Conservation (phyloP, 2,329 filamentous ascomycete species). For the Seiridium cupressi region DNA sequence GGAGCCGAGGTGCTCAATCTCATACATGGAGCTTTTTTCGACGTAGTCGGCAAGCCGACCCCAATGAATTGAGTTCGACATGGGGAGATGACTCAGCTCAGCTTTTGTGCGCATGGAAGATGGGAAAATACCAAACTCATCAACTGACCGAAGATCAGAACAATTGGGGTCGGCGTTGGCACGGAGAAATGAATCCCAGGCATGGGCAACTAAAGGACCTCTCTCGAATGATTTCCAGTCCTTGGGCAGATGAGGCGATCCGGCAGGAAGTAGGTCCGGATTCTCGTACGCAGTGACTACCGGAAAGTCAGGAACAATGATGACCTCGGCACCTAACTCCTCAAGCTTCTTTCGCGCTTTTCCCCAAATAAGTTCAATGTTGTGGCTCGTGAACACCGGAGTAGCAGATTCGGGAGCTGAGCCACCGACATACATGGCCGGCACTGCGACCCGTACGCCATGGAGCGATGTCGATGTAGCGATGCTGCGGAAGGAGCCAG, state of each 20-base stretch:
- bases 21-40: neutral
- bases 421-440: slow-evolving; percentile 48
- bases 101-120: slow-evolving; percentile 16
- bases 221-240: slow-evolving; percentile 47
- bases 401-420: slow-evolving; percentile 17
- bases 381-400: slow-evolving; percentile 14
- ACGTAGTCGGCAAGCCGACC: slow-evolving; percentile 25
- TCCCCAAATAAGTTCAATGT: slow-evolving; percentile 25
- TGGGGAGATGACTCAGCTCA: slow-evolving; percentile 15
- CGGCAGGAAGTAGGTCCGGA: slow-evolving; percentile 36
- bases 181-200: slow-evolving; percentile 50
- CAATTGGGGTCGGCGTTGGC: slow-evolving; percentile 37
- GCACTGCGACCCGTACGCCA: slow-evolving; percentile 47
- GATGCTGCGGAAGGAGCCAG: slow-evolving; percentile 31
- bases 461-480: slow-evolving; percentile 28
- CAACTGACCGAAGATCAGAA: slow-evolving; percentile 35
- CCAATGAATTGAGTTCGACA: slow-evolving; percentile 17
- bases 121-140: slow-evolving; percentile 36
- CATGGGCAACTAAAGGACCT: slow-evolving; percentile 45
- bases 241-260: slow-evolving; percentile 31
- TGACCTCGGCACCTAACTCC: slow-evolving; percentile 36
- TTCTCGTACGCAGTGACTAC: slow-evolving; percentile 45
- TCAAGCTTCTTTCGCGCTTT: slow-evolving; percentile 33
- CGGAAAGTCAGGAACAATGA: slow-evolving; percentile 41
- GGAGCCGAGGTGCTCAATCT: slow-evolving; percentile 32